Evolutionary conservation across 768 basidiomycete genomes (phyloP), one percentile per base, ranked within the genome.

Genomic region (Lyophyllum atratum): DNA sequence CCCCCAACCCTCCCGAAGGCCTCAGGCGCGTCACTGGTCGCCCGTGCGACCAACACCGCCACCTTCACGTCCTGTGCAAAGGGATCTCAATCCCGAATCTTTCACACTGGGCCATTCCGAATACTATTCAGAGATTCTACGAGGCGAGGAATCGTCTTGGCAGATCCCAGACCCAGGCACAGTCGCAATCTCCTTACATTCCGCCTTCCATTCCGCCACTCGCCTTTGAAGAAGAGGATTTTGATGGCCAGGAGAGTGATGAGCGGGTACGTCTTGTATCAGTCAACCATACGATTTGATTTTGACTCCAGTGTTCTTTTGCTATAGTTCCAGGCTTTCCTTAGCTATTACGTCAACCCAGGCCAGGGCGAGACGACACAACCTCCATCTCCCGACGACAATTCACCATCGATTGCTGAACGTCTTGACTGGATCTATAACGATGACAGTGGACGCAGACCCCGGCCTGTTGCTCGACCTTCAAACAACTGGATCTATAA

Each of bases 41-140:
- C 50, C 60, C 5, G 8, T 42, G 11, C 56, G 50, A 11, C 53
- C 59, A 21, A 37, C 34, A 14, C 57, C 59, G 47, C n/a, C n/a
- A n/a, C 40, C 64, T 44, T n/a, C 60, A 6, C 21, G 53, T 19
- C 46, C 60, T n/a, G 45, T 63, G 9, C 56, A 52, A 33, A 56
- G 63, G 19, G 56, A 61, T 34, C 59, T 78, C 12, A 67, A 78
- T 59, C 70, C 75, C 0, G 68, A 72, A 12, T 64, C 71, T 1
- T 79, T 77, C 59, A 71, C 72, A 9, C 80, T 43, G 81, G 82
- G 4, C 77, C 78, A 1, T 82, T 82, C 69, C 67, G 80, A 77
- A 77, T 49, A 81, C 82, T 2, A 68, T 84, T 56, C 75, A 77
- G 52, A 70, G 76, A 34, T 52, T 68, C 4, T 51, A 54, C 22